Base-by-base conservation (phyloP, 495 filamentous ascomycete genomes). In the Aspergillus biplanus region DNA sequence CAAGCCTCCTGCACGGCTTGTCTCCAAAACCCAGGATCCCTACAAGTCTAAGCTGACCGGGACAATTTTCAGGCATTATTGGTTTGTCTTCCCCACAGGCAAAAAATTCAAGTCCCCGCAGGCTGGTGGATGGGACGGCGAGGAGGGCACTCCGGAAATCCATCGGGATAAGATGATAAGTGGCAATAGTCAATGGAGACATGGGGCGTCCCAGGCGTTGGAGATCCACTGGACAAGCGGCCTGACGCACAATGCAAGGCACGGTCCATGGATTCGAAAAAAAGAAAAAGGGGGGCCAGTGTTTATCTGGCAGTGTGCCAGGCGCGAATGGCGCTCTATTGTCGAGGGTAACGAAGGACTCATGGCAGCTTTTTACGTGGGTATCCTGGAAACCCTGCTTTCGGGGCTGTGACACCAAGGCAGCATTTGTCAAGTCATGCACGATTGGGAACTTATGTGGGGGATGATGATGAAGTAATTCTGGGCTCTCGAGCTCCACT, bases 61-160 rank as follows among this genome's bases (percentile, higher is more conserved):
- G 21, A 1, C 21, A 27, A 27, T 27, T 27, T 27, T 27, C 21
- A 27, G 21, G 21, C 21, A 44, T n/a, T 44, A 44, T 44, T 44
- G 3, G 11, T 44, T 44, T 44, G 8, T 44, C 39, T 15, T 44
- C 39, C 39, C n/a, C n/a, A 44, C 39, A 49, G 59, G 18, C 18
- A 37, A 49, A 15, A 15, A 33, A n/a, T 34, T 21, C 46, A n/a
- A 21, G 39, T 12, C 46, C 46, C 55, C 55, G 42, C 55, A 57
- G 16, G 54, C 12, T 5, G 33, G 33, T 56, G 54, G 34, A 44
- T 37, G 18, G 54, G 8, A 34, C 2, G 7, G 8, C 37, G 13
- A 27, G 21, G 21, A 27, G 2, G 21, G 21, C 13, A 39, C 37
- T 39, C 37, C 37, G 7, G 37, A 7, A 39, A 27, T 27, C 37